Conservation (phyloP, 169 alveolate genomes). For the Plasmodium blacklocki region DNA sequence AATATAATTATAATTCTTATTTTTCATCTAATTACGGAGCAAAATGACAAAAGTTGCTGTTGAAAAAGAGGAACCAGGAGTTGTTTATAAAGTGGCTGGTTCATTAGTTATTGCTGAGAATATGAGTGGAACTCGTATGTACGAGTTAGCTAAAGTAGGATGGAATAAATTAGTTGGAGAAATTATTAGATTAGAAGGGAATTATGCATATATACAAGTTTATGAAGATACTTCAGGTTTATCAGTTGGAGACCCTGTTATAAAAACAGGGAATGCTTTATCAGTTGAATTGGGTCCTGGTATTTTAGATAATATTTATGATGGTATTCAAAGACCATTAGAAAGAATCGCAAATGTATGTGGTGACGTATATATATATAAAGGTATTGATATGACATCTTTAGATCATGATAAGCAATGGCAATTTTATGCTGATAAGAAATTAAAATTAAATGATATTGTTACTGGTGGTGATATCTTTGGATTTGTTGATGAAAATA, state of each 20-base stretch:
- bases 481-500: conserved; percentile 96
- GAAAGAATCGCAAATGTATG: conserved; percentile 93
- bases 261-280: conserved; percentile 97
- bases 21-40: not conserved
- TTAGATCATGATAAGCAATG: conserved; percentile 94
- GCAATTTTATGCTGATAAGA: conserved; percentile 93
- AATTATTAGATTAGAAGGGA: conserved; percentile 97
- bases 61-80: conserved; percentile 76
- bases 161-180: conserved; percentile 98
- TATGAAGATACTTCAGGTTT: conserved; percentile 99
- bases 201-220: conserved; percentile 98
- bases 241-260: conserved; percentile 99
- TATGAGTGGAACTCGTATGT: conserved; percentile 99
- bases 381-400: conserved; percentile 96
- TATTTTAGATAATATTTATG: conserved; percentile 95
- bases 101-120: conserved; percentile 97
- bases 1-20: not conserved
- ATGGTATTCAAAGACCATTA: conserved; percentile 99
- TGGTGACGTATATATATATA: conserved; percentile 94
- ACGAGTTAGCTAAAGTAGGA: conserved; percentile 97
- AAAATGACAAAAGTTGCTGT: conserved; percentile 60
- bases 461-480: conserved; percentile 98
- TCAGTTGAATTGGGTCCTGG: conserved; percentile 99
- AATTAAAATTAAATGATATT: conserved; percentile 93
- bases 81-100: conserved; percentile 74